Conservation (phyloP, 106 monocot species). For the Alisma plantagoaquatica region DNA sequence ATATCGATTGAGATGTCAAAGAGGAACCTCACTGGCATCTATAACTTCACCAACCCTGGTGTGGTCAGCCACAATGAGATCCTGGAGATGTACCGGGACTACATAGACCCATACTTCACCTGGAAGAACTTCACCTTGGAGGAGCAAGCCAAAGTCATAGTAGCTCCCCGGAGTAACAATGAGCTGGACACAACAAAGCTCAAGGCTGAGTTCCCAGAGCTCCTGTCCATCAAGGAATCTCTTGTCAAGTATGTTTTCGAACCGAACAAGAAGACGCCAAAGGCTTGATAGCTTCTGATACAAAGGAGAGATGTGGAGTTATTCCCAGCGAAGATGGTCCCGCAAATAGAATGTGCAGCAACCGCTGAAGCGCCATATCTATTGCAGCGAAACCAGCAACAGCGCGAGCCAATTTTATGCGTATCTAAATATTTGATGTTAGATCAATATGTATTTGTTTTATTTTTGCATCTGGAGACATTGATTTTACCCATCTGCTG, state of each 20-base stretch:
- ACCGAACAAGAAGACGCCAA: conserved; percentile 12
- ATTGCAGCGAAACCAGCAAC: too few species aligned
- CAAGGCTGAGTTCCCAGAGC: conserved; percentile 10
- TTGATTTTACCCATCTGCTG: too few species aligned
- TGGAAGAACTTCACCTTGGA: conserved; percentile 15
- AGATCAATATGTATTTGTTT: too few species aligned
- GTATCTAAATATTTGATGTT: too few species aligned
- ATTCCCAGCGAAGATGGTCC: too few species aligned
- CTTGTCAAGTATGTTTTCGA: conserved; percentile 10
- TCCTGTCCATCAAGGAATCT: conserved; percentile 13
- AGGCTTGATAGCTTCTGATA: too few species aligned
- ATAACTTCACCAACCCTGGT: conserved; percentile 16
- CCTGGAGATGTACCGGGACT: conserved; percentile 14
- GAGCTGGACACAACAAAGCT: conserved; percentile 10
- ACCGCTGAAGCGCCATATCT: too few species aligned
- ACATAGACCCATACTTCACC: conserved; percentile 7
- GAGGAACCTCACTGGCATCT: conserved; percentile 13
- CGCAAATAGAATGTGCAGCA: too few species aligned
- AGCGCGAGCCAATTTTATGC: too few species aligned
- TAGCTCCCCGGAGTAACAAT: conserved; percentile 14
- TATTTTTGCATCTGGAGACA: too few species aligned
- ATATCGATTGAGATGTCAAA: conserved; percentile 16
- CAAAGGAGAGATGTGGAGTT: too few species aligned
- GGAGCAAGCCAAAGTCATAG: conserved; percentile 13
- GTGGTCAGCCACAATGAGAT: conserved; percentile 20